Conservation (phyloP, 345 rosid genomes). For the Acer negundo region DNA sequence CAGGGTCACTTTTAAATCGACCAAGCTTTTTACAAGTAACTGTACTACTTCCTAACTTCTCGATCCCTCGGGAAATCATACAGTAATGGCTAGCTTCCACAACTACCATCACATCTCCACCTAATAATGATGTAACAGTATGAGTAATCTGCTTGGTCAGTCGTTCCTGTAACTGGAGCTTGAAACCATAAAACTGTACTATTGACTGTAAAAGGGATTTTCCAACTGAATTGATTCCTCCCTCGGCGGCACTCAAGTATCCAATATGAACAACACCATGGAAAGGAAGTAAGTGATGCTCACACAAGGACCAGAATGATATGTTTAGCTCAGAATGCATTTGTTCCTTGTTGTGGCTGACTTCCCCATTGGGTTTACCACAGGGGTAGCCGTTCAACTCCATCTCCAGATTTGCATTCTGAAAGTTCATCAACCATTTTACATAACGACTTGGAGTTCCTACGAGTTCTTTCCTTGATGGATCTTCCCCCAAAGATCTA, state of each 20-base stretch:
- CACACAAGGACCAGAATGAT: conserved; percentile 89
- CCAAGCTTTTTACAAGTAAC: conserved; percentile 83
- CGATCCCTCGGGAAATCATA: conserved; percentile 95
- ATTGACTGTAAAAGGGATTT: conserved; percentile 65
- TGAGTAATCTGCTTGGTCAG: conserved; percentile 89
- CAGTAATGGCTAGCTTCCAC: conserved; percentile 91
- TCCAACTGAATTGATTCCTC: conserved; percentile 50
- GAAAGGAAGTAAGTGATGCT: conserved; percentile 97
- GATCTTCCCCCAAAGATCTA: conserved; percentile 85
- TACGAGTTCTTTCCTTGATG: conserved; percentile 76
- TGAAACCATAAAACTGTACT: conserved; percentile 85
- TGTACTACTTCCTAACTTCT: conserved; percentile 90
- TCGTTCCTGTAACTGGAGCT: conserved; percentile 99
- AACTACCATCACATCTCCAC: conserved; percentile 87
- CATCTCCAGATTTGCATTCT: conserved; percentile 59
- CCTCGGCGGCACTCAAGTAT: conserved; percentile 53
- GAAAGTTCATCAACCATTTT: conserved; percentile 86
- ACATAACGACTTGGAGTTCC: conserved; percentile 76
- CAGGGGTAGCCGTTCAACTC: conserved; percentile 51
- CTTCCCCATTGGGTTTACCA: conserved; percentile 39
- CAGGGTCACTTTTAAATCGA: conserved; percentile 60
- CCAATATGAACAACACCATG: conserved; percentile 90
- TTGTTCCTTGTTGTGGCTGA: conserved; percentile 31
- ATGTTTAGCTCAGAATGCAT: conserved; percentile 69
- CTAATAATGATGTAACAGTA: conserved; percentile 62